A percentile compares a stretch with the other conserved stretches of the same genome.
Conservation (phyloP, 2,329 filamentous ascomycete genomes). For the Oidium heveae region DNA sequence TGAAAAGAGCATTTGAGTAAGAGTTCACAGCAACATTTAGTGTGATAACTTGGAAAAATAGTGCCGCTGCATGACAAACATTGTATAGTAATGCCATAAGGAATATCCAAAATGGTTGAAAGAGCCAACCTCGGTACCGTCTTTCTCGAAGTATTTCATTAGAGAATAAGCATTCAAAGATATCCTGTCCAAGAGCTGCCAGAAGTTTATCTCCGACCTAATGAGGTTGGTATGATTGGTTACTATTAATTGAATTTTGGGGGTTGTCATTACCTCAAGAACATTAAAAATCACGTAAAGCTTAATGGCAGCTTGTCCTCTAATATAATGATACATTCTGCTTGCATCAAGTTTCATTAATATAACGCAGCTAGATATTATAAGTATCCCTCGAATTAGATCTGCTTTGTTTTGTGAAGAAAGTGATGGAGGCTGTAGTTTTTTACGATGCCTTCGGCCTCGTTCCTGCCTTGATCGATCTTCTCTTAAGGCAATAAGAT, state of each 20-base stretch:
- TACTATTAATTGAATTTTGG: no score
- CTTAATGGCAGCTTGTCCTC: conserved; percentile 90
- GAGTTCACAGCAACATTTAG: conserved; percentile 96
- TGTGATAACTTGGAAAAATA: conserved; percentile 96
- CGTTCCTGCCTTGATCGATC: conserved; percentile 11
- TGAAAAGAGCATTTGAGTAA: conserved; percentile 86
- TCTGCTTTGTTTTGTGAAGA: conserved; percentile 86
- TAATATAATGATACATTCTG: conserved; percentile 93
- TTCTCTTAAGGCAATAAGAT: conserved; percentile 6
- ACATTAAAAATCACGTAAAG: conserved; percentile 98
- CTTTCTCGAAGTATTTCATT: conserved; percentile 76
- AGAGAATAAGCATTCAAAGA: conserved; percentile 87
- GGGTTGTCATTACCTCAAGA: conserved; percentile 34
- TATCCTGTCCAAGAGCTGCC: conserved; percentile 79
- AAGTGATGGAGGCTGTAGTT: conserved; percentile 64
- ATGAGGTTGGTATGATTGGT: conserved; percentile 23
- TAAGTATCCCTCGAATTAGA: conserved; percentile 68
- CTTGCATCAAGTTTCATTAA: conserved; percentile 86
- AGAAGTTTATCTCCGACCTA: conserved; percentile 79
- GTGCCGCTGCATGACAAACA: conserved; percentile 57
- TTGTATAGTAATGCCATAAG: conserved; percentile 68
- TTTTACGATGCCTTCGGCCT: conserved; percentile 35
- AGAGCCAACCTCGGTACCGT: conserved; percentile 64
- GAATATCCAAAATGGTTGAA: conserved; percentile 81
- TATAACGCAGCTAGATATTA: conserved; percentile 61